Base-by-base conservation (phyloP, 495 filamentous ascomycete genomes). In the Lasiosphaeria hispida region DNA sequence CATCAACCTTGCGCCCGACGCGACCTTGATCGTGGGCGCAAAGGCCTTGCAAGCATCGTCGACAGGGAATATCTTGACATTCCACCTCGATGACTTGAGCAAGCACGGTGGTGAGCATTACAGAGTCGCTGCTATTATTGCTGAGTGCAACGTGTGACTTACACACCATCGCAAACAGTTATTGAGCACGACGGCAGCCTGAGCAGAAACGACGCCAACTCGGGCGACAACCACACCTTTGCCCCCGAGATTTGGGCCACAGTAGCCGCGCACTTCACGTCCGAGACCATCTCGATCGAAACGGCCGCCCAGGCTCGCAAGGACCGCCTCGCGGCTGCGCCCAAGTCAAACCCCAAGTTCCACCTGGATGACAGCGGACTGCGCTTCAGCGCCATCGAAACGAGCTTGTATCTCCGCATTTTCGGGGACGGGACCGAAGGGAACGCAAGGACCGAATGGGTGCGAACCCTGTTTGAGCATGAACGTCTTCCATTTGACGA, bases 181-280 rank as follows among this genome's bases (percentile, higher is more conserved):
- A 65, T 72, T 51, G 69, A 73, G 33, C 71, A 73, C 58, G 69
- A 73, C 51, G 69, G 63, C 17, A 61, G 53, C 37, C 60, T 73
- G 0, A 58, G 33, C 49, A 50, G 69, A 11, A 36, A 43, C 23
- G 71, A 73, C 53, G 15, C 56, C 37, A 40, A 40, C 53, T 57
- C 57, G 18, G 67, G 67, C 53, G 62, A 72, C 59, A 67, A 70
- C 59, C 57, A 66, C 55, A 58, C 48, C 35, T 73, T 73, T 17
- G 49, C 61, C 7, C 60, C 62, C 2, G 61, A 64, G n/a, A 55
- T 68, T 10, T 73, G 63, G 61, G 64, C 35, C 13, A 34, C 54
- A 0, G 38, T 59, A 1, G 23, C 48, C 0, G 18, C 56, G 1
- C 60, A 60, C n/a, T 62, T 71, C 14, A 38, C 18, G 13, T 47